Evolutionary conservation across 805 yeast genomes (phyloP), one percentile per base, ranked within the genome.

Genomic region (Ogataea ramenticola): DNA sequence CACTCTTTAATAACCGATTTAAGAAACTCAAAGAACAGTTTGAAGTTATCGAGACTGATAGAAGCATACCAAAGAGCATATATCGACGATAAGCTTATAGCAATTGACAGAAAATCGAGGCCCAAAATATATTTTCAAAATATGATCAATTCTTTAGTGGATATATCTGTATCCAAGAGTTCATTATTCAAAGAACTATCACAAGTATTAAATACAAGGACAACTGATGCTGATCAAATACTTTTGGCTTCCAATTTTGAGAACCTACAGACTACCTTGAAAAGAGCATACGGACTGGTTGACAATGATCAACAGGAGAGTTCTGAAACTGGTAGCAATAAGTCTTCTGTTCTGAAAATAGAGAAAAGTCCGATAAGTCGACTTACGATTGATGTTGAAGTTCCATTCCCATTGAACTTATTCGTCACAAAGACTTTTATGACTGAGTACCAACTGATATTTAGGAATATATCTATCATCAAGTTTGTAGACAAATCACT

Each of bases 391-490:
- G 79, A 80, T 36, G 47, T 82, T 8, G 62, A 71, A n/a, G 61
- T 90, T 20, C 96, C 97, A 3, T 93, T 87, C 57, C 99, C 99
- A 0, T 63, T 88, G 40, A 88, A 88, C 54, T 68, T 91, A 22
- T 70, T 93, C 1, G 65, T 88, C 1, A 79, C 85, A 16, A 75
- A 80, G 43, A 82, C 88, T 15, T 78, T 82, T 22, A 67, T 87
- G 16, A 72, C 80, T 40, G 87, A 93, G 49, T 88, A 83, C 56
- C 96, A 91, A 58, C 67, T 87, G 31, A 65, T 89, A 39, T 87
- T 86, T 53, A 75, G 96, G 49, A 80, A 86, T 49, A 66, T 85
- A 33, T 61, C 82, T 35, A 71, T 79, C 29, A 56, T 87, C n/a
- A 80, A 80, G 48, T 79, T 77, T 54, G 69, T 85, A 7, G 79